Base-by-base conservation (phyloP, 257 asterid species). In the Petunia secreta region DNA sequence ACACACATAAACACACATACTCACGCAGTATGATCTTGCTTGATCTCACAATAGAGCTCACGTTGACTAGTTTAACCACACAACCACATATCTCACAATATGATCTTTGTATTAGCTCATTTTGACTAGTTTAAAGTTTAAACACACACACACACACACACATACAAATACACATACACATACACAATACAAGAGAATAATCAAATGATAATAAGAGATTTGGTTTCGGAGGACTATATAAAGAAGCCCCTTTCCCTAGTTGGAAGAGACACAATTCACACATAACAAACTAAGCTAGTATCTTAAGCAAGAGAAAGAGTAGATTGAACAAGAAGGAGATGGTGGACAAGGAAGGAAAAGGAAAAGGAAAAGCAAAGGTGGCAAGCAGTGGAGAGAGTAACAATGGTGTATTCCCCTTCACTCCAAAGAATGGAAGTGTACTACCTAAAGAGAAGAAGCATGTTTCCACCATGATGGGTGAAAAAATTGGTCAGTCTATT, bases 371-470 rank as follows among this genome's bases (percentile, higher is more conserved):
- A 76, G 54, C 57, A 76, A 55, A 54, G 68, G 8, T 4, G 15
- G 74, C 16, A 9, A 15, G 46, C 36, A 60, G 48, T 34, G 68
- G 34, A 76, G 58, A 16, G 37, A 41, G 13, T 57, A 58, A 58
- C 25, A 58, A 25, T 41, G 13, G 69, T 1, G 55, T 16, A 76
- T 76, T 76, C 14, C 80, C 80, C 8, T 69, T 69, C 43, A 62
- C 55, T 41, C 80, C 80, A 1, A 76, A 76, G 80, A 58, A 58
- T 11, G 80, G 80, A 76, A 76, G 69, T 76, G 7, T 57, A 36
- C 2, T 37, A 16, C 69, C 80, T 1, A 58, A 58, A 76, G 69
- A 58, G 57, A 57, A 55, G 14, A 76, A 76, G 10, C 80, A 40
- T 76, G 69, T 76, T 40, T 76, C 80, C 15, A 76, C 69, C 6